A percentile compares a stretch with the other conserved stretches of the same genome.
phyloP scores from a whole-genome alignment of 2,329 filamentous ascomycete species.

The Ceratocystis eucalypticola region DNA sequence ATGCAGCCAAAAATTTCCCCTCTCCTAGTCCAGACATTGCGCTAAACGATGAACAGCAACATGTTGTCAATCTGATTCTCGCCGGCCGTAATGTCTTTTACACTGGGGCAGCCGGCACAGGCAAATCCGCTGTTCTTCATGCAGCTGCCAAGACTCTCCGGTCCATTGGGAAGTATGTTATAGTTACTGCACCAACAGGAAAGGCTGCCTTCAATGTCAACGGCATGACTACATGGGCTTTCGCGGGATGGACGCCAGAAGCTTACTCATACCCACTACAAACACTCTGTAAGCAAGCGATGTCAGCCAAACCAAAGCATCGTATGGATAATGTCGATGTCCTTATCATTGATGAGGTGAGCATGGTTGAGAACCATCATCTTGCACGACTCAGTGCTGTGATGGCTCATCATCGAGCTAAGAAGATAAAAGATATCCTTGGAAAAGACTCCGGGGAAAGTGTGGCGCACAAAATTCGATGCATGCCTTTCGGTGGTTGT shows the following conservation, averaged over 20 bases:
- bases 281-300: too few species aligned
- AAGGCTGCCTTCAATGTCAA: neutral
- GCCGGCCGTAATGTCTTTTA: neutral
- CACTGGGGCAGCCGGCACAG: neutral
- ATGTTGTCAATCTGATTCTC: neutral
- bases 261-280: neutral
- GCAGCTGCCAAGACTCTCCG: neutral
- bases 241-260: neutral
- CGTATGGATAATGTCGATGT: neutral
- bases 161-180: too few species aligned
- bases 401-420: neutral
- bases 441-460: too few species aligned
- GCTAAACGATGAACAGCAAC: neutral
- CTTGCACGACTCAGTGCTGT: neutral
- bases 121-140: neutral
- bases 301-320: too few species aligned
- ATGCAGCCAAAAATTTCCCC: too few species aligned
- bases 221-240: neutral
- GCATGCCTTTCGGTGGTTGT: conserved; percentile 1
- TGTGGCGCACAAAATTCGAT: neutral
- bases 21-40: too few species aligned
- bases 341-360: neutral
- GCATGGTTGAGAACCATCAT: neutral
- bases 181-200: neutral
- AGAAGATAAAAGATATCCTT: too few species aligned